Conservation (phyloP, 2,329 filamentous ascomycete species). For the Monosporascus sp. region DNA sequence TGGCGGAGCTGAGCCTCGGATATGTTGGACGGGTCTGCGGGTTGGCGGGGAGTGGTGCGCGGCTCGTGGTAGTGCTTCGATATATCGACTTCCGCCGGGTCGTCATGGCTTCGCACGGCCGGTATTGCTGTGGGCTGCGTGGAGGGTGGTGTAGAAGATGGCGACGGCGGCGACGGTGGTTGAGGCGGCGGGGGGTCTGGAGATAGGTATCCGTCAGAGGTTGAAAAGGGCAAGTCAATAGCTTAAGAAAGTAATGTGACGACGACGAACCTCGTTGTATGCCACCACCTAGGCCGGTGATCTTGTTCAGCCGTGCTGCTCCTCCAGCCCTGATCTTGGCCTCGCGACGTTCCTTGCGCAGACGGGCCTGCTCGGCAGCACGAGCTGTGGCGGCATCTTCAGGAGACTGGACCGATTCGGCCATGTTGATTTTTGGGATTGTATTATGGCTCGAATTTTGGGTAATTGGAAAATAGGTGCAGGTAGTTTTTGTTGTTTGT, state of each 20-base stretch:
- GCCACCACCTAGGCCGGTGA: conserved; percentile 64
- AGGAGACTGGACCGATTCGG: conserved; percentile 19
- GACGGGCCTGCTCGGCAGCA: conserved; percentile 60
- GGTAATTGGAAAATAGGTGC: background rate
- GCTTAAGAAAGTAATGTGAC: background rate
- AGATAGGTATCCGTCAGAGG: background rate
- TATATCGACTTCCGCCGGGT: conserved; percentile 74
- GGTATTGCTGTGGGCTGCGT: conserved; percentile 25
- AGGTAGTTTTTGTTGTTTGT: background rate
- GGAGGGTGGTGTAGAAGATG: conserved; percentile 21
- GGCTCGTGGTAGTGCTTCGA: conserved; percentile 67
- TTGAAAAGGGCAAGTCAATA: conserved; percentile 3
- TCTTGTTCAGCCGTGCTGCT: conserved; percentile 64
- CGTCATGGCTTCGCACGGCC: conserved; percentile 38
- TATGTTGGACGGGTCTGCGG: conserved; percentile 30
- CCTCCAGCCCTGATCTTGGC: conserved; percentile 73
- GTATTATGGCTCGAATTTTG: conserved; percentile 1
- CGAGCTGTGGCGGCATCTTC: conserved; percentile 46
- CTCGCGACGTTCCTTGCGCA: conserved; percentile 73
- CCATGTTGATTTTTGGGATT: conserved; percentile 14
- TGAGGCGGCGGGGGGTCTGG: conserved; percentile 22
- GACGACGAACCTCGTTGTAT: conserved; percentile 37
- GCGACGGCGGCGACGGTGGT: conserved; percentile 26
- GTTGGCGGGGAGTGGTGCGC: conserved; percentile 34
- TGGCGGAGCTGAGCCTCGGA: conserved; percentile 59